A percentile compares a stretch with the other conserved stretches of the same genome.
Conservation (phyloP, 208 protist genomes). For the Acanthamoeba castellanii region DNA sequence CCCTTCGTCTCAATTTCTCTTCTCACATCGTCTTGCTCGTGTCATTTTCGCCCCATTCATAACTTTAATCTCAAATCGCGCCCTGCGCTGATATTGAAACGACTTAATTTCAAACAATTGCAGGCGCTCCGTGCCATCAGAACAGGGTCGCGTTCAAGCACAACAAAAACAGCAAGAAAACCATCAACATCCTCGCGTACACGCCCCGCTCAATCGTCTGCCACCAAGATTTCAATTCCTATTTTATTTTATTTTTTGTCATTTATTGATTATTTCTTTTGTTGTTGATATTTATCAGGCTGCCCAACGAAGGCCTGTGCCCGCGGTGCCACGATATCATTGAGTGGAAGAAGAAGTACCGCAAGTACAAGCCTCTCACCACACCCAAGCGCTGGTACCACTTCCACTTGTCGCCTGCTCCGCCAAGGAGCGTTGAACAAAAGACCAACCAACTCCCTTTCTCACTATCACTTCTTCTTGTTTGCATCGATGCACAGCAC, state of each 20-base stretch:
- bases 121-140: slow-evolving; percentile 76
- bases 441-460: no score
- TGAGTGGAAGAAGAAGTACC: slow-evolving; percentile 90
- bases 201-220: neutral
- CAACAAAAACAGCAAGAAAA: slow-evolving; percentile 88
- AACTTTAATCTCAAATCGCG: slow-evolving; percentile 7
- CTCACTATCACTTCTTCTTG: slow-evolving; percentile 49
- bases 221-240: neutral
- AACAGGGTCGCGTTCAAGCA: slow-evolving; percentile 86
- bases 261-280: neutral
- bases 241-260: neutral
- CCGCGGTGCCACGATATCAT: slow-evolving; percentile 86
- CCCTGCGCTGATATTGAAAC: no score
- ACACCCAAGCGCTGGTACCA: slow-evolving; percentile 83
- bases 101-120: no score
- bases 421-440: no score
- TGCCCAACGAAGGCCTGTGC: slow-evolving; percentile 88
- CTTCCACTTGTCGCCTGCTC: no score
- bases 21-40: neutral
- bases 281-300: neutral
- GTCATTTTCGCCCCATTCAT: neutral
- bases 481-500: slow-evolving; percentile 61
- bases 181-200: slow-evolving; percentile 83
- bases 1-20: neutral
- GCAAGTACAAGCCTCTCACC: slow-evolving; percentile 91